These are phyloP conservation scores for Pontederia crassipes DNA, from an alignment of 176 grass and related monocot genomes.

Conservation along the genomic window DNA sequence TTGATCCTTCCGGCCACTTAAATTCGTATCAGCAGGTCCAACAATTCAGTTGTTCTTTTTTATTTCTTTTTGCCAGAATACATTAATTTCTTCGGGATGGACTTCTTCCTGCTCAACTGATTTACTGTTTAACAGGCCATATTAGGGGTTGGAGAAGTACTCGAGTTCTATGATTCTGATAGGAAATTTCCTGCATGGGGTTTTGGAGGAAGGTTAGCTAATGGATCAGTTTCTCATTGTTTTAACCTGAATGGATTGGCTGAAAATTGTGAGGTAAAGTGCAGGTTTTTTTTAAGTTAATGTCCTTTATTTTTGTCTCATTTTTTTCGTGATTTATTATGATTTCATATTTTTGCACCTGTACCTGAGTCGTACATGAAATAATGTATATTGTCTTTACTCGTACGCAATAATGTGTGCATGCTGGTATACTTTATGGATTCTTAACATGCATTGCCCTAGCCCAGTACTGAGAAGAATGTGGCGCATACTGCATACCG, in stretches of 20 bases:
- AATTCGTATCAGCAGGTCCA: slow-evolving; percentile 91
- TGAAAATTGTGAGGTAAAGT: slow-evolving; percentile 48
- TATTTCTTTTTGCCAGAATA: not conserved
- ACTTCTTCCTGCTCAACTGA: not conserved
- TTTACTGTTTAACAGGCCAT: slow-evolving; percentile 44
- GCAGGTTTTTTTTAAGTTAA: slow-evolving; percentile 4
- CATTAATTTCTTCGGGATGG: not conserved
- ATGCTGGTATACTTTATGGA: no score
- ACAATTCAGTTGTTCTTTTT: not conserved
- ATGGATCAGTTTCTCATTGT: slow-evolving; percentile 60
- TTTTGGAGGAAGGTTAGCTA: slow-evolving; percentile 60
- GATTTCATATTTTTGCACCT: no score
- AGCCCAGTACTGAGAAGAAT: no score
- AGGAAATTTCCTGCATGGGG: slow-evolving; percentile 80
- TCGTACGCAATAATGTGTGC: no score
- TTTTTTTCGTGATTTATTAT: not conserved
- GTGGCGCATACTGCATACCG: no score
- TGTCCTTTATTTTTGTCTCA: slow-evolving; percentile 9
- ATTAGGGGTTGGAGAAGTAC: slow-evolving; percentile 69
- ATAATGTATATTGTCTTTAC: no score
- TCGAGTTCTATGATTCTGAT: slow-evolving; percentile 92
- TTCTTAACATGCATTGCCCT: no score
- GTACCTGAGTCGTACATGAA: no score
- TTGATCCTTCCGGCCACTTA: slow-evolving; percentile 79
- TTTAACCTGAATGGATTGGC: slow-evolving; percentile 69